These are phyloP conservation scores for Vickermania spadyakhi DNA, from an alignment of 208 protist genomes.

Conservation along the genomic window DNA sequence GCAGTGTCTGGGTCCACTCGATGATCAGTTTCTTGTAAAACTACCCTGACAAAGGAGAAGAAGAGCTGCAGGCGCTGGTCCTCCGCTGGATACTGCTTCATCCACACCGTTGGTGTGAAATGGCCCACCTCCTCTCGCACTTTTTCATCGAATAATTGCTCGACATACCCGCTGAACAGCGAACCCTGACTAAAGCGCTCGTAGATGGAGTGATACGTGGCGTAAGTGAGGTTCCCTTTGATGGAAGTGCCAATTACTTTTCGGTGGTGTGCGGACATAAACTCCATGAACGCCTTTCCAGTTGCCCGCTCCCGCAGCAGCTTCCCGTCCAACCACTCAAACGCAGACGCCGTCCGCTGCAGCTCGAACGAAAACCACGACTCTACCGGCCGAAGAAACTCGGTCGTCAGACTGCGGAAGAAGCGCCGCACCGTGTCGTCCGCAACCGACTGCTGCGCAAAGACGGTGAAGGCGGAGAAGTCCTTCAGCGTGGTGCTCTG, in stretches of 20 bases:
- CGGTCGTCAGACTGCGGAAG: slow-evolving; percentile 73
- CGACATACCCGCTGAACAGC: slow-evolving; percentile 50
- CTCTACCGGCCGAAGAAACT: slow-evolving; percentile 72
- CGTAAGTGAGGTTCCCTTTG: slow-evolving; percentile 47
- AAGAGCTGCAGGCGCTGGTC: slow-evolving; percentile 58
- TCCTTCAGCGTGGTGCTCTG: background rate
- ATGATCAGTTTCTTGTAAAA: slow-evolving; percentile 40
- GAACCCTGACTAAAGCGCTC: slow-evolving; percentile 60
- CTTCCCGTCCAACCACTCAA: slow-evolving; percentile 57
- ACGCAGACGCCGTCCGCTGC: slow-evolving; percentile 25
- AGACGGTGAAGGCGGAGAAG: slow-evolving; percentile 12
- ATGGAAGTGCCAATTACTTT: slow-evolving; percentile 48
- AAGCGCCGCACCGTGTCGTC: slow-evolving; percentile 79
- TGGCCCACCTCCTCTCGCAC: slow-evolving; percentile 32
- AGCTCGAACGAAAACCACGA: slow-evolving; percentile 43
- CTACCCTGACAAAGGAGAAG: slow-evolving; percentile 50
- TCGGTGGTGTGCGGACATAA: slow-evolving; percentile 40
- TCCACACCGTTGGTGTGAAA: slow-evolving; percentile 54
- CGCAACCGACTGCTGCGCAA: slow-evolving; percentile 57
- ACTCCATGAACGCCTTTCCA: slow-evolving; percentile 54
- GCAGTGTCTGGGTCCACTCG: slow-evolving; percentile 68
- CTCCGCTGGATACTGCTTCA: slow-evolving; percentile 33
- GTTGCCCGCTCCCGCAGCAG: slow-evolving; percentile 22
- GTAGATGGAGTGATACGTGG: slow-evolving; percentile 68
- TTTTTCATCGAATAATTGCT: slow-evolving; percentile 42